Conservation (phyloP, 1,139 yeast genomes). For the Saccharomyces pastorianus region DNA sequence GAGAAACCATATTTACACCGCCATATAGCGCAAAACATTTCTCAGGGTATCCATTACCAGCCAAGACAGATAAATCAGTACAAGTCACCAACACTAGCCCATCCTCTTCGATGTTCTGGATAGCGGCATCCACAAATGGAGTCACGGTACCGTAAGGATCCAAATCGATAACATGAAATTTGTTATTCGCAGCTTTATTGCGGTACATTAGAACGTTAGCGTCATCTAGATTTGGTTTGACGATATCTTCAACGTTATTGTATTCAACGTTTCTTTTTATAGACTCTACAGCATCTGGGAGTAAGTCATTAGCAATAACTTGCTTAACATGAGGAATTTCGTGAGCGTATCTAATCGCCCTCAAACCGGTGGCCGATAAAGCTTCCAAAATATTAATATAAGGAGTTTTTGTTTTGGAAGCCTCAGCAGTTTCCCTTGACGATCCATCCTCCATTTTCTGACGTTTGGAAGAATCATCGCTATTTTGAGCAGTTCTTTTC, state of each 20-base stretch:
- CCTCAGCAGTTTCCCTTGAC: conserved; percentile 6
- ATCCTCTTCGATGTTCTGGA: conserved; percentile 70
- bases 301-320: conserved; percentile 82
- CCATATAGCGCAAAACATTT: conserved; percentile 93
- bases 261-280: conserved; percentile 63
- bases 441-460: conserved; percentile 17
- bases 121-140: conserved; percentile 86
- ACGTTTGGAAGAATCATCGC: conserved; percentile 21
- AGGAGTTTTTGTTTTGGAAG: conserved; percentile 26
- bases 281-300: conserved; percentile 78
- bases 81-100: conserved; percentile 87
- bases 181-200: conserved; percentile 35
- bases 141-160: conserved; percentile 98
- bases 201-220: conserved; percentile 76
- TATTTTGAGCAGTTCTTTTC: conserved; percentile 11
- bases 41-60: conserved; percentile 94
- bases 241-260: conserved; percentile 49
- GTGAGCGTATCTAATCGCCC: conserved; percentile 87
- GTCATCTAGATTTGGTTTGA: conserved; percentile 70
- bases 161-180: conserved; percentile 78
- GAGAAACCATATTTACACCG: conserved; percentile 71
- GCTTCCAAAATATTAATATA: conserved; percentile 76
- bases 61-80: conserved; percentile 90
- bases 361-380: conserved; percentile 87
- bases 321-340: conserved; percentile 69